A percentile compares a stretch with the other conserved stretches of the same genome.
These are phyloP conservation scores for Rubroshorea leprosula DNA, from an alignment of 345 rosid genomes.

Conservation along the genomic window DNA sequence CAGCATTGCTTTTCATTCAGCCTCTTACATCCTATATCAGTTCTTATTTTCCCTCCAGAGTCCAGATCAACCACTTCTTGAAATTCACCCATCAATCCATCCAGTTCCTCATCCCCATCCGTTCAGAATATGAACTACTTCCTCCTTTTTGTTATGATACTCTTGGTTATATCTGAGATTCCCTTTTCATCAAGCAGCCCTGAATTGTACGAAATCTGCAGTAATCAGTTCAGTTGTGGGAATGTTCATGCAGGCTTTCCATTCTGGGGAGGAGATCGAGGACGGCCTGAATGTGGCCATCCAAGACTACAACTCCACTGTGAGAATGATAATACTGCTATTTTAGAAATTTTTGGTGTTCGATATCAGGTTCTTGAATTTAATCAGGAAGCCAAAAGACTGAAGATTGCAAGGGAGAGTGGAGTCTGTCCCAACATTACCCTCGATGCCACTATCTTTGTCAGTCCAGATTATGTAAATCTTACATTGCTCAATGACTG, in stretches of 20 bases:
- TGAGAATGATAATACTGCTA: neutral
- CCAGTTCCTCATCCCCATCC: too few species aligned
- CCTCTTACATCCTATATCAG: neutral
- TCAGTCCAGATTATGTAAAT: neutral
- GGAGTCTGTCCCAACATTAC: neutral
- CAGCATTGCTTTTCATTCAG: neutral
- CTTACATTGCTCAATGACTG: neutral
- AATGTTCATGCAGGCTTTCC: conserved; percentile 11
- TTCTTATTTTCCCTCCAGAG: too few species aligned
- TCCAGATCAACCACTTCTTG: neutral
- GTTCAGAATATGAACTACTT: neutral
- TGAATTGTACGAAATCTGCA: conserved; percentile 4
- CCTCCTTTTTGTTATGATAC: neutral
- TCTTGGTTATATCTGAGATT: neutral
- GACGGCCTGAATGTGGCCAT: conserved; percentile 19
- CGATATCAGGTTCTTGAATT: conserved; percentile 17
- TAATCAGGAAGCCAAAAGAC: neutral
- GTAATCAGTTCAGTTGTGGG: neutral
- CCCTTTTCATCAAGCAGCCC: neutral
- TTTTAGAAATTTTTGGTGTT: neutral
- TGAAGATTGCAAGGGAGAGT: neutral
- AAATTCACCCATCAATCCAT: too few species aligned
- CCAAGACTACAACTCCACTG: conserved; percentile 22
- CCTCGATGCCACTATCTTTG: neutral
- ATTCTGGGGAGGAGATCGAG: conserved; percentile 1